Evolutionary conservation across 139 green algal species (phyloP), one percentile per base, ranked within the genome.

Genomic region (Parachlorella kessleri): DNA sequence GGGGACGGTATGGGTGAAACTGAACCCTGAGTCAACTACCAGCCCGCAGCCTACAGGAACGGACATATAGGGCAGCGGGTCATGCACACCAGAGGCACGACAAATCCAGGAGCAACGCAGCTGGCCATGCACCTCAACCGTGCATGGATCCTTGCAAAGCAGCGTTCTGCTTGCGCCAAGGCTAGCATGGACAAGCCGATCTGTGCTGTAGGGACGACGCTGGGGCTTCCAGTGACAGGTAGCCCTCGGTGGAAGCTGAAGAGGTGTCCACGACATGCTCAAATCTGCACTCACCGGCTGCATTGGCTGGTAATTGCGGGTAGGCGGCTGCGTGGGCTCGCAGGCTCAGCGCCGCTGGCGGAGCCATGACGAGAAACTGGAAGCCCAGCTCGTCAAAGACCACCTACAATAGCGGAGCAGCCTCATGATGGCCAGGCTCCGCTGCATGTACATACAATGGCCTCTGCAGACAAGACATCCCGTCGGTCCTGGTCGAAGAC

Each of bases 341-440:
- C 39, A 97, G 76, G 33, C 75, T 84, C 73, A 97, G 91, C 26
- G 84, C 66, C 3, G 91, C 85, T 0, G 89, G 90, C 3, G 91
- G 83, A 0, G 81, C 80, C 7, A 90, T 68, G 55, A 92, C 76
- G 10, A 93, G 78, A 28, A 83, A 87, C 23, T 80, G 48, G 76
- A 97, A 94, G 6, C 90, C 88, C 70, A 96, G 86, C 41, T 95
- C 91, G 64, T 97, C 89, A 80, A 98, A 95, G 10, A 95, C 86
- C 59, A 95, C 66, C 89, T 95, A 85, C 68, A 59, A 59, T 59
- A 59, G 48, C 48, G 21, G 14, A 28, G 48, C 21, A 59, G 21
- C 48, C n/a, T n/a, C n/a, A n/a, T n/a, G n/a, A n/a, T n/a, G n/a
- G n/a, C n/a, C n/a, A n/a, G n/a, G n/a, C n/a, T n/a, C n/a, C n/a